These are phyloP conservation scores for Amanita inopinata DNA, from an alignment of 768 basidiomycete species.

Conservation along the genomic window DNA sequence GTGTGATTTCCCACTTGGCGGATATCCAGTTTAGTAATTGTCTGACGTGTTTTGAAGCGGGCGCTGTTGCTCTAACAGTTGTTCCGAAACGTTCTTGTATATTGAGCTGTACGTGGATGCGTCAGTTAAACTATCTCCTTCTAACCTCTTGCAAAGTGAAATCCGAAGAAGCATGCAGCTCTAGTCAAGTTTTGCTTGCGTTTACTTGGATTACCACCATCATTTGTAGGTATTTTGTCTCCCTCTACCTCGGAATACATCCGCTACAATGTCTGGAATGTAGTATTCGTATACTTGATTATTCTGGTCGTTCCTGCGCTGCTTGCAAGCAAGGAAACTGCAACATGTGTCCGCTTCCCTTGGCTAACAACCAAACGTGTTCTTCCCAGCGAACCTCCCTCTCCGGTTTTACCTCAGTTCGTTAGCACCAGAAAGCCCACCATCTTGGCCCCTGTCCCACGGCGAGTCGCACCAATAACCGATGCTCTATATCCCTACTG, in stretches of 20 bases:
- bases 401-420: constrained; percentile 24
- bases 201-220: constrained; percentile 33
- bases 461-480: constrained; percentile 22
- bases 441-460: constrained; percentile 35
- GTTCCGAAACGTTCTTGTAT: constrained; percentile 27
- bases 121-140: not conserved
- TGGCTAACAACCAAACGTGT: constrained; percentile 19
- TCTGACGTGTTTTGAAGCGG: constrained; percentile 26
- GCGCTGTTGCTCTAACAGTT: constrained; percentile 39
- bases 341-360: constrained; percentile 41
- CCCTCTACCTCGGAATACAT: not conserved
- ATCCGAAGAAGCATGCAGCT: constrained; percentile 31
- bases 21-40: not conserved
- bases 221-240: constrained; percentile 24
- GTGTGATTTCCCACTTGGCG: constrained; percentile 13
- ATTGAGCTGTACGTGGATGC: not conserved
- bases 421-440: constrained; percentile 22
- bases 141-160: constrained; percentile 4
- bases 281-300: constrained; percentile 52
- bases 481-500: constrained; percentile 26
- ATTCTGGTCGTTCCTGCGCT: constrained; percentile 33
- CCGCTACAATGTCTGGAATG: constrained; percentile 3
- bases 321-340: constrained; percentile 31
- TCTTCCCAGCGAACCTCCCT: constrained; percentile 25
- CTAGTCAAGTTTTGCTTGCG: constrained; percentile 44